These are phyloP conservation scores for Dioscorea cayenensis DNA, from an alignment of 116 monocot genomes.

Conservation along the genomic window DNA sequence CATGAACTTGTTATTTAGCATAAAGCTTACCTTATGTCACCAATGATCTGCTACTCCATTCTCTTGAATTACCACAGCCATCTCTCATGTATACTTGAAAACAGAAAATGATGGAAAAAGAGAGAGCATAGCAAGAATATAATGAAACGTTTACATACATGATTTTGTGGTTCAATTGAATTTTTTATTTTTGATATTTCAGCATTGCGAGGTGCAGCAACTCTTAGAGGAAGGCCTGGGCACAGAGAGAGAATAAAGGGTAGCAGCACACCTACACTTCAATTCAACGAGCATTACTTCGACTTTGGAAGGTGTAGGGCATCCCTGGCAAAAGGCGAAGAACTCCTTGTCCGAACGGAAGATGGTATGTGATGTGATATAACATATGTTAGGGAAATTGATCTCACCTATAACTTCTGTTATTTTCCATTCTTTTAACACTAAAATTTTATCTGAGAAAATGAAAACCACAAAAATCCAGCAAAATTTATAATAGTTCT, in stretches of 20 bases:
- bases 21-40: no score
- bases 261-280: conserved; percentile 1
- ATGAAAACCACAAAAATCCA: neutral
- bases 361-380: conserved; percentile 36
- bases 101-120: neutral
- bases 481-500: neutral
- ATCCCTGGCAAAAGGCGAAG: conserved; percentile 61
- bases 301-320: conserved; percentile 33
- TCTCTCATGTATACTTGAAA: no score
- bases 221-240: conserved; percentile 47
- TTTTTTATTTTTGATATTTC: conserved; percentile 6
- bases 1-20: no score
- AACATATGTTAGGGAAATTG: neutral
- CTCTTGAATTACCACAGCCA: no score
- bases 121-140: neutral
- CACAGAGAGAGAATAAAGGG: conserved; percentile 14
- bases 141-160: neutral
- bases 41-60: no score
- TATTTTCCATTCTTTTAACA: neutral
- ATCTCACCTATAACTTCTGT: neutral
- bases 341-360: conserved; percentile 39
- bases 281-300: conserved; percentile 34
- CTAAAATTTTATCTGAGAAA: no score
- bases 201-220: conserved; percentile 71
- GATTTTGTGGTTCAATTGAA: neutral